Evolutionary conservation across 768 basidiomycete species (phyloP).

Genomic region (Suillus subaureus): DNA sequence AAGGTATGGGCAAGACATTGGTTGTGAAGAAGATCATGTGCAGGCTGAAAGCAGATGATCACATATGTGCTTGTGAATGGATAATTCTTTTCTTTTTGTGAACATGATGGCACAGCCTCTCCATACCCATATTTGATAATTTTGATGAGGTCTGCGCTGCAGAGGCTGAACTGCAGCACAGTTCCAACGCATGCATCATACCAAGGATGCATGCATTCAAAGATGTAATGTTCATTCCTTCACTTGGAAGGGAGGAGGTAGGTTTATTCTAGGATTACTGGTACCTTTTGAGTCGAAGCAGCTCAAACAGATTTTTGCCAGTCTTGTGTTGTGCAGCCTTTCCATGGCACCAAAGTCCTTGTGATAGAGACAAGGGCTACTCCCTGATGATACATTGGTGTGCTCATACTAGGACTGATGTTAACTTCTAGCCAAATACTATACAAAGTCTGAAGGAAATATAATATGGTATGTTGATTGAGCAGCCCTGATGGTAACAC

Average conservation of each 20-base stretch:
- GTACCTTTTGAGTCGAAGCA: neutral
- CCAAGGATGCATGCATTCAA: slow-evolving; percentile 70
- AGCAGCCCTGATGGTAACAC: neutral
- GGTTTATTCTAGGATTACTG: slow-evolving; percentile 20
- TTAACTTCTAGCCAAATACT: neutral
- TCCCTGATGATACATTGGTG: neutral
- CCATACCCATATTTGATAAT: no score
- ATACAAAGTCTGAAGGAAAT: neutral
- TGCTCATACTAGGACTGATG: neutral
- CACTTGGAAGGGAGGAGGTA: slow-evolving; percentile 81
- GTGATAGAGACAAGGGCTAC: neutral
- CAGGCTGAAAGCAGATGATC: no score
- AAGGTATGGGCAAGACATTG: no score
- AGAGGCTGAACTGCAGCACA: slow-evolving; percentile 83
- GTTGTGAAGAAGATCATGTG: no score
- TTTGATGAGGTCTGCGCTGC: slow-evolving; percentile 50
- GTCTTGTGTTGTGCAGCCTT: slow-evolving; percentile 15
- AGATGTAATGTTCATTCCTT: slow-evolving; percentile 71
- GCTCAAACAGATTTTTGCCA: slow-evolving; percentile 24
- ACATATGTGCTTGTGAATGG: no score
- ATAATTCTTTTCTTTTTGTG: no score
- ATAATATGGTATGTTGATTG: neutral
- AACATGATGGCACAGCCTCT: no score
- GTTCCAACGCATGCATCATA: slow-evolving; percentile 50
- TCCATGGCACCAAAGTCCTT: neutral